Conservation (phyloP, 495 filamentous ascomycete genomes). For the Neurospora discreta region DNA sequence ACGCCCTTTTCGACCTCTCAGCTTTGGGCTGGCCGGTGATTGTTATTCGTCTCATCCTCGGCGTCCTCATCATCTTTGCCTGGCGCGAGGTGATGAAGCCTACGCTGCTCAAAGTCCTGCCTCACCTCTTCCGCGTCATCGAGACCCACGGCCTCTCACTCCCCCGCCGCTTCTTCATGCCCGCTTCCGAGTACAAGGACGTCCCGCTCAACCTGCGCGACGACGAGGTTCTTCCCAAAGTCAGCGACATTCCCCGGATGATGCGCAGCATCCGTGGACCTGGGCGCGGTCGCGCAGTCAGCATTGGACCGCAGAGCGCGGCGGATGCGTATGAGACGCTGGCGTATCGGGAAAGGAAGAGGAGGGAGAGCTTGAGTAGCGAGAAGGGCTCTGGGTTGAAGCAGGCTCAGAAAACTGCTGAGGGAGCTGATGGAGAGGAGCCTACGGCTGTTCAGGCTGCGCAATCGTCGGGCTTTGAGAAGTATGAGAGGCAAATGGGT, state of each 20-base stretch:
- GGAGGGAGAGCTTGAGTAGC: conserved; percentile 57
- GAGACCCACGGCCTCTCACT: conserved; percentile 67
- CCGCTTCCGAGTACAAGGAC: conserved; percentile 78
- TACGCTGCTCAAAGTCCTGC: conserved; percentile 59
- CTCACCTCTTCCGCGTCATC: conserved; percentile 77
- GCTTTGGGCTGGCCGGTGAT: conserved; percentile 48
- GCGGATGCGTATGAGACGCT: conserved; percentile 94
- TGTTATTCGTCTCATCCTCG: conserved; percentile 56
- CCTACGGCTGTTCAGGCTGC: background rate
- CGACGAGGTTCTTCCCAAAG: conserved; percentile 75
- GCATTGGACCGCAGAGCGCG: conserved; percentile 85
- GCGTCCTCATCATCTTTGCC: conserved; percentile 70
- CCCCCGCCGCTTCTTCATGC: conserved; percentile 79
- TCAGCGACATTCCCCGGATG: conserved; percentile 71
- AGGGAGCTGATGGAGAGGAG: conserved; percentile 6
- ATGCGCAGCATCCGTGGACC: conserved; percentile 72
- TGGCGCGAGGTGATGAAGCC: conserved; percentile 89
- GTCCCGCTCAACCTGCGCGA: conserved; percentile 68
- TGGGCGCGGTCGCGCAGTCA: conserved; percentile 64
- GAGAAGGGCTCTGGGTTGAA: conserved; percentile 9
- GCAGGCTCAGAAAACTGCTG: conserved; percentile 9
- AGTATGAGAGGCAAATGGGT: conserved; percentile 34
- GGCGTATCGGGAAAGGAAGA: conserved; percentile 75
- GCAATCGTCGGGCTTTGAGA: conserved; percentile 20
- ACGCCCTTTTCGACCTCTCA: conserved; percentile 46